phyloP scores from a whole-genome alignment of 306 rosid genomes.

The Elaeagnus macrophylla region DNA sequence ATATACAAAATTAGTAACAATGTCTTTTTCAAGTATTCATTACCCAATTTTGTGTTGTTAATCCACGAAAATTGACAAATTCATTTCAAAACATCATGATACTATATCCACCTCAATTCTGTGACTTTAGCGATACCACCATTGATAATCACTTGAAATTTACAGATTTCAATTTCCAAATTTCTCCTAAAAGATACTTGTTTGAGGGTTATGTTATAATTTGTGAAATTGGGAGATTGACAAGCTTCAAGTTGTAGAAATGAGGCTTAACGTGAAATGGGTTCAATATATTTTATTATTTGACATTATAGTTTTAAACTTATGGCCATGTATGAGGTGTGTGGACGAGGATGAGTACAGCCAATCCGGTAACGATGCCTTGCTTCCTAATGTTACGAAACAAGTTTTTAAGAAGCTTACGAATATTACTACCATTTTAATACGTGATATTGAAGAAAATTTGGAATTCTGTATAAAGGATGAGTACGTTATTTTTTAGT shows the following conservation, averaged over 20 bases:
- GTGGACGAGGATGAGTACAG: constrained; percentile 26
- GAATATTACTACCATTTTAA: constrained; percentile 32
- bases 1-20: background rate
- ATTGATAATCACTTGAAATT: constrained; percentile 5
- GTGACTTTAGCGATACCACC: constrained; percentile 1
- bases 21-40: background rate
- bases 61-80: background rate
- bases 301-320: constrained; percentile 19
- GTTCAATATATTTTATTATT: constrained; percentile 19
- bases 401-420: constrained; percentile 33
- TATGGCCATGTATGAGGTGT: constrained; percentile 22
- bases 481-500: constrained; percentile 35
- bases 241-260: constrained; percentile 21
- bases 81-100: background rate
- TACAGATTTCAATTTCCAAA: constrained; percentile 1
- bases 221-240: constrained; percentile 18
- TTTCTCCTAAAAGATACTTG: background rate
- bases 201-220: constrained; percentile 19
- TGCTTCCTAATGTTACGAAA: constrained; percentile 26
- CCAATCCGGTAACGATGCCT: constrained; percentile 14
- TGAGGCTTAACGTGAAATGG: constrained; percentile 27
- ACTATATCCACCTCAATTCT: background rate
- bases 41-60: background rate
- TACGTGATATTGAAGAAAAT: constrained; percentile 28
- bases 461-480: constrained; percentile 62